Evolutionary conservation across 1,284 basidiomycete genomes (phyloP), one percentile per base, ranked within the genome.

Genomic region (Ceraceosorus guamensis): DNA sequence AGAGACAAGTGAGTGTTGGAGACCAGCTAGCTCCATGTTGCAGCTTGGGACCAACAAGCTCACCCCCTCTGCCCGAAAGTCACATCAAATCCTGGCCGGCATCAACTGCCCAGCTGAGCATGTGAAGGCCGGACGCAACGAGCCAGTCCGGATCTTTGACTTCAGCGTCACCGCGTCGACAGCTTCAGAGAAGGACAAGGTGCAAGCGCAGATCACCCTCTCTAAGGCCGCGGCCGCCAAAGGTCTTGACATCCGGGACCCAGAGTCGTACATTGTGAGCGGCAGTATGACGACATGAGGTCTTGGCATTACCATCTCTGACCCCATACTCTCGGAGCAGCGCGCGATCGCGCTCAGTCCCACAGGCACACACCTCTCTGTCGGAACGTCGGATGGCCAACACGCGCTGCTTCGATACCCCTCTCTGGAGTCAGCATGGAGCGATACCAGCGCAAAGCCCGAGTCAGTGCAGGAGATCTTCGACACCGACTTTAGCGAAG

Each of bases 401-500:
- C 46, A 57, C 24, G 62, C 66, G 16, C 59, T 75, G 18, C 71
- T 71, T 52, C 56, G 62, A 48, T 72, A 61, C 34, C 73, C 73
- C 0, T 57, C 65, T 4, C 59, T 73, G 13, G 55, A 62, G 14
- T 56, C 57, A 6, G 53, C 69, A 24, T 71, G 69, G 63, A 41
- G 52, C 8, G 55, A 65, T 6, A 16, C 46, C 39, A 39, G 3
- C 55, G 60, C 39, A 11, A 39, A 44, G 18, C 7, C 44, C 2
- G 16, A 41, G 3, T 41, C 39, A 11, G 43, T 16, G 7, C 50
- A 66, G 46, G 73, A 73, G 44, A 58, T 75, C 46, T 70, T 71
- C 52, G 71, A 70, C 50, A 64, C 62, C 37, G 71, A 73, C 61
- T 75, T 75, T 48, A 67, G 64, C 2, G 61, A 67, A 13, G 69